A percentile compares a stretch with the other conserved stretches of the same genome.
phyloP scores from a whole-genome alignment of 129 eudicot species.

The Pseudognaphalium luteoalbum region DNA sequence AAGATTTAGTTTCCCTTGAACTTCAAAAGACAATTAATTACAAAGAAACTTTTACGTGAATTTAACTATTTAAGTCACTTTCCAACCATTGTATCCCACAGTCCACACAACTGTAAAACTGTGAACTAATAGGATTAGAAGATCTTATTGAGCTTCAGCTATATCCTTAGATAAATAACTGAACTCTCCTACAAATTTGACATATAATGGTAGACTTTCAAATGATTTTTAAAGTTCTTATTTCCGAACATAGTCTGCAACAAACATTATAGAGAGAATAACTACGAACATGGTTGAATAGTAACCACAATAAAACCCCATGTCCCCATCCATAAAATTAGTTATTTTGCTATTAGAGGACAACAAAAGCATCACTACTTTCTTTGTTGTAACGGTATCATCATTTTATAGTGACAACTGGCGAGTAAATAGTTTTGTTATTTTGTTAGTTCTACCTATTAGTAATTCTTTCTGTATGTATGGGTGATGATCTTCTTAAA shows the following conservation, averaged over 20 bases:
- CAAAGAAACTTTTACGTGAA: constrained; percentile 1
- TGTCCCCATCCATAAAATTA: background rate
- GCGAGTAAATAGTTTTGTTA: too few relatives aligned
- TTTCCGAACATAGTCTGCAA: background rate
- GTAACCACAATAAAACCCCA: background rate
- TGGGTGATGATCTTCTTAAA: background rate
- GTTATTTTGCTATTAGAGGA: background rate
- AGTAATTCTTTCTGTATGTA: background rate
- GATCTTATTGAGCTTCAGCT: background rate
- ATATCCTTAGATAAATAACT: background rate
- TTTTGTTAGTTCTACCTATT: background rate
- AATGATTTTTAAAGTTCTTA: background rate
- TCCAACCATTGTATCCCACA: too few relatives aligned
- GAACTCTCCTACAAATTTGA: background rate
- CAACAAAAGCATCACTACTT: constrained; percentile 10
- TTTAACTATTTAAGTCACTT: background rate
- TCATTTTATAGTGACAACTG: too few relatives aligned
- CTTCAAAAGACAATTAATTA: constrained; percentile 8
- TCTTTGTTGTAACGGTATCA: background rate
- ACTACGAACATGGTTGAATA: background rate
- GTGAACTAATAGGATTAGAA: background rate
- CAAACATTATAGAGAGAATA: background rate
- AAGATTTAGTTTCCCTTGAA: constrained; percentile 16
- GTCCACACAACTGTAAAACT: background rate
- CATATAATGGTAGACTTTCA: background rate